Evolutionary conservation across 2,329 filamentous ascomycete genomes (phyloP), one percentile per base, ranked within the genome.

Genomic region (Kalaharituber pfeilii): DNA sequence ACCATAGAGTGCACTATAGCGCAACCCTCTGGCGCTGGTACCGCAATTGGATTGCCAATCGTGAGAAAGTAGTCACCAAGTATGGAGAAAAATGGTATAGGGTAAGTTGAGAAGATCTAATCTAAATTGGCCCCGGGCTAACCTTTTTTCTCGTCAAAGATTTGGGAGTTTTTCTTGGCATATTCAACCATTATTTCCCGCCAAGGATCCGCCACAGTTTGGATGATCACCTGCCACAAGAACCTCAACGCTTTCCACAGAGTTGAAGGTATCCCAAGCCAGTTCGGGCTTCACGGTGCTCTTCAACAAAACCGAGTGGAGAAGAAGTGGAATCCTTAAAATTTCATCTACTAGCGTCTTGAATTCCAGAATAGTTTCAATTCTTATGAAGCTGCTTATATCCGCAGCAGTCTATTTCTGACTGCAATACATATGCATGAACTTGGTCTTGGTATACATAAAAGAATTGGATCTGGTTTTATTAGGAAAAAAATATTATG

Each of bases 11-110:
- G 18, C 91, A 96, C 75, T 96, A 95, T 73, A 94, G 86, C 51
- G 87, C 87, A 52, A 96, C 91, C 26, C 74, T 98, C 59, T 96
- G 91, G 91, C 79, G 85, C 67, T 96, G 91, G 91, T 96, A 96
- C 75, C 78, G 91, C 62, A 96, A 96, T 78, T 96, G 91, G 91
- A 77, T 95, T 69, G 86, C 75, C 71, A 96, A 96, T 77, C 75
- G 77, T 63, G 86, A 94, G 56, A 93, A 94, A 74, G 84, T 95
- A 58, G 79, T 84, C 70, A 86, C 84, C 67, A 96, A 95, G 77
- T 96, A 96, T 67, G 91, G 91, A 66, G 81, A 83, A 67, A 77
- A 85, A 67, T 98, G 91, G 91, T 98, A 85, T 79, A 81, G 89
- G 69, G 84, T 88, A 76, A 73, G 83, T 75, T 57, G 26, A 20